These are phyloP conservation scores for Beauveria sp. DNA, from an alignment of 2,329 filamentous ascomycete genomes.

Conservation along the genomic window DNA sequence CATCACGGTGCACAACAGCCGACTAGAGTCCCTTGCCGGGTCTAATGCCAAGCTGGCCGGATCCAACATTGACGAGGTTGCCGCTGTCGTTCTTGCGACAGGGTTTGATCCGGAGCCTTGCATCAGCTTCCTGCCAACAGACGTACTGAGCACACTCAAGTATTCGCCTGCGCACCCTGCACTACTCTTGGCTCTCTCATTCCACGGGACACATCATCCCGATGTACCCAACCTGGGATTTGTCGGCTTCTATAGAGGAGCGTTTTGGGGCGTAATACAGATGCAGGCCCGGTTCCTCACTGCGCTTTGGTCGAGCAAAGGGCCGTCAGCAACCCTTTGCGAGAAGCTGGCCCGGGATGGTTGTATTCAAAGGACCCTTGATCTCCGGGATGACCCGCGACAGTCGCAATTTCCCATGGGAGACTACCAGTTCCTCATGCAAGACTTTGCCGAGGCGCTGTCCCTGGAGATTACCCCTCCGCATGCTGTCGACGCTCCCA, in stretches of 20 bases:
- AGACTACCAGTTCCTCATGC: slow-evolving; percentile 70
- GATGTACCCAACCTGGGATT: slow-evolving; percentile 61
- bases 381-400: slow-evolving; percentile 43
- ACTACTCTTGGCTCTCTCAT: slow-evolving; percentile 59
- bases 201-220: slow-evolving; percentile 56
- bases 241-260: slow-evolving; percentile 75
- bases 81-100: slow-evolving; percentile 65
- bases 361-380: slow-evolving; percentile 37
- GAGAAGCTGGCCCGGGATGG: slow-evolving; percentile 36
- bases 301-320: slow-evolving; percentile 44
- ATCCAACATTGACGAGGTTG: slow-evolving; percentile 44
- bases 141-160: slow-evolving; percentile 48
- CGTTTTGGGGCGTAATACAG: slow-evolving; percentile 82
- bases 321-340: slow-evolving; percentile 21
- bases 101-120: slow-evolving; percentile 62
- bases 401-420: slow-evolving; percentile 73
- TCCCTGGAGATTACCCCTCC: slow-evolving; percentile 37
- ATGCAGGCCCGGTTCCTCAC: slow-evolving; percentile 70
- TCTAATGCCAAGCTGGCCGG: slow-evolving; percentile 26
- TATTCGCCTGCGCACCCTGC: slow-evolving; percentile 46
- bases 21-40: slow-evolving; percentile 27
- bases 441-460: slow-evolving; percentile 57
- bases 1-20: slow-evolving; percentile 45
- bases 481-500: slow-evolving; percentile 20
- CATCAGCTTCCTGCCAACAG: slow-evolving; percentile 54